phyloP scores from a whole-genome alignment of 2,329 filamentous ascomycete species.

The Ophiostoma ulmi region DNA sequence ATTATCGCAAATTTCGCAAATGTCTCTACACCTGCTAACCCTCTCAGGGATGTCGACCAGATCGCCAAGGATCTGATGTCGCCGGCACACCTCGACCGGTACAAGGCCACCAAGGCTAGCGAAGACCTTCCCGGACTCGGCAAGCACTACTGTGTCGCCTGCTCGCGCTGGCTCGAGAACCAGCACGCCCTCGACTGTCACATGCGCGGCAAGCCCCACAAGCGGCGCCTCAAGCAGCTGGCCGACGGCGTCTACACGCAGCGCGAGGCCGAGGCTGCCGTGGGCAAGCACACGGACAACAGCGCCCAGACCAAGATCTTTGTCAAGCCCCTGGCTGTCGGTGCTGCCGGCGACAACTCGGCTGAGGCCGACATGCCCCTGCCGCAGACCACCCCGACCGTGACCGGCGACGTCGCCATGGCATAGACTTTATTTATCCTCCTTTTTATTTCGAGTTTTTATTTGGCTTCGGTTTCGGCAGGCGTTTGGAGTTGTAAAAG shows the following conservation, averaged over 20 bases:
- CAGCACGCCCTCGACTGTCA: conserved; percentile 71
- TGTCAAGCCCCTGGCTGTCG: conserved; percentile 21
- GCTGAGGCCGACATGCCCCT: conserved; percentile 13
- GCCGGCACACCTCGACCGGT: conserved; percentile 72
- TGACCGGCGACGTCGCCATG: conserved; percentile 22
- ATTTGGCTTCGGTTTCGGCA: not conserved
- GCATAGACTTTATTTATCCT: not conserved
- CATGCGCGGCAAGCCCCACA: conserved; percentile 84
- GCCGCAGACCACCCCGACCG: conserved; percentile 9
- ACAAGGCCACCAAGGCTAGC: conserved; percentile 68
- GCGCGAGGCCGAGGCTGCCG: conserved; percentile 75
- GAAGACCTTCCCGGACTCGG: conserved; percentile 89
- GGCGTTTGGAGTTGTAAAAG: conserved; percentile 16
- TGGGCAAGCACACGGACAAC: conserved; percentile 43
- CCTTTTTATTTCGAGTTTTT: not conserved
- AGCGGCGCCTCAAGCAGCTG: conserved; percentile 82
- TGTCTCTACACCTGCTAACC: not conserved
- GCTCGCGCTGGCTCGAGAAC: conserved; percentile 93
- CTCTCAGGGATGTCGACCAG: conserved; percentile 79
- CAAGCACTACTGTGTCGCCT: conserved; percentile 82
- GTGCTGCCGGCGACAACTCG: conserved; percentile 9
- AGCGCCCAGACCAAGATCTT: conserved; percentile 23
- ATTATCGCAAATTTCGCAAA: no score
- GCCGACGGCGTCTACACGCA: conserved; percentile 82
- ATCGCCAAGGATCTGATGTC: conserved; percentile 76